These are phyloP conservation scores for Ascoidea asiatica DNA, from an alignment of 805 yeast genomes.

Conservation along the genomic window DNA sequence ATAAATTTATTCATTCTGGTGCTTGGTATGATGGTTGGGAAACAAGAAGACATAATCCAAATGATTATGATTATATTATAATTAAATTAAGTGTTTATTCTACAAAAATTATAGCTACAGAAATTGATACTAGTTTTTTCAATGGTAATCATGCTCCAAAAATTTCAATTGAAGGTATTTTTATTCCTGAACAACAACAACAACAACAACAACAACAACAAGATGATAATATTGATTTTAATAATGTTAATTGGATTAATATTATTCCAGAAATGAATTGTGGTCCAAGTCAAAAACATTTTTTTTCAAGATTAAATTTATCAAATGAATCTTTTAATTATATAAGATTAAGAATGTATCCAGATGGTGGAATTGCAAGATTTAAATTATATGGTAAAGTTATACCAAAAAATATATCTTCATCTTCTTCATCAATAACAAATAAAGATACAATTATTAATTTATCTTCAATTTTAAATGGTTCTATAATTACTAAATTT, in stretches of 20 bases:
- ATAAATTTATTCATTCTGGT: conserved; percentile 69
- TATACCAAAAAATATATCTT: too few species aligned
- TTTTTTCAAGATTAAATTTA: conserved; percentile 45
- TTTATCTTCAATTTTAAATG: conserved; percentile 69
- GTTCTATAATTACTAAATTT: conserved; percentile 74
- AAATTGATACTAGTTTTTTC: conserved; percentile 88
- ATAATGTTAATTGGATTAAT: conserved; percentile 47
- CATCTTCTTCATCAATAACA: conserved; percentile 40
- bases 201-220: conserved; percentile 20
- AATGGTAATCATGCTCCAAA: conserved; percentile 92
- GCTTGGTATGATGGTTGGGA: conserved; percentile 99
- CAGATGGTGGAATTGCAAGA: conserved; percentile 97
- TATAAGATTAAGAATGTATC: conserved; percentile 80
- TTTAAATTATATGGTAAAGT: conserved; percentile 83
- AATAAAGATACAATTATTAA: conserved; percentile 39
- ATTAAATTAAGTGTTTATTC: conserved; percentile 72
- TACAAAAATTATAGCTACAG: conserved; percentile 71
- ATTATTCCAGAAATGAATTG: conserved; percentile 65
- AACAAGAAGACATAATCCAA: conserved; percentile 84
- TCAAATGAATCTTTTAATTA: conserved; percentile 64
- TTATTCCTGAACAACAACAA: conserved; percentile 17
- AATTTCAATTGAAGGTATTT: conserved; percentile 66
- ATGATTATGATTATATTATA: conserved; percentile 78
- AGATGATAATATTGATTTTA: conserved; percentile 15
- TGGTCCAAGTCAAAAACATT: conserved; percentile 82